These are phyloP conservation scores for Apiospora malaysiana DNA, from an alignment of 2,329 filamentous ascomycete genomes.

Conservation along the genomic window DNA sequence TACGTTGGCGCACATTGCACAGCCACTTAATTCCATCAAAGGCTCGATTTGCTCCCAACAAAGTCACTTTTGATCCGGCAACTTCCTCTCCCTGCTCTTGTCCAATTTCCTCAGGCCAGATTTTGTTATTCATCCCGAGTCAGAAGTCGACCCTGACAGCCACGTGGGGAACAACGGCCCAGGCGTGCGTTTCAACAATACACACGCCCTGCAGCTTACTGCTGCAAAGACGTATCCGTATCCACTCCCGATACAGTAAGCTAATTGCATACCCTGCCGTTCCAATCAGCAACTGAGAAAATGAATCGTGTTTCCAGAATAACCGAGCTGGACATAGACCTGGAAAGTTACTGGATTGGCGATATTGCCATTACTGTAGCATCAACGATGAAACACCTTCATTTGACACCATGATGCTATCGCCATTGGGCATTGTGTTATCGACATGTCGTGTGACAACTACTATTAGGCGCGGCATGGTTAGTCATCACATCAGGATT, in stretches of 20 bases:
- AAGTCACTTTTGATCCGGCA: not conserved
- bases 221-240: not conserved
- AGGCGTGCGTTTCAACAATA: no score
- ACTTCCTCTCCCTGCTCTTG: not conserved
- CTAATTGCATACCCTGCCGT: not conserved
- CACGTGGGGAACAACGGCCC: not conserved
- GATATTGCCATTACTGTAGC: not conserved
- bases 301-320: not conserved
- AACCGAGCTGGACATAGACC: not conserved
- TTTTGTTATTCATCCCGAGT: not conserved
- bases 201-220: no score
- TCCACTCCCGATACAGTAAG: slow-evolving; percentile 3
- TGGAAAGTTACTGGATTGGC: not conserved
- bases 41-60: not conserved
- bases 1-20: not conserved
- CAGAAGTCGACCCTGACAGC: not conserved
- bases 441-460: not conserved
- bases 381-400: not conserved
- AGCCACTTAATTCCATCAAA: not conserved
- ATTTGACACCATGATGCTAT: not conserved
- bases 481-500: not conserved
- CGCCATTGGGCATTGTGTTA: not conserved
- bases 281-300: not conserved
- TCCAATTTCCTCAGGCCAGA: not conserved
- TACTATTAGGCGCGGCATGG: not conserved